These are phyloP conservation scores for Psilocybe tampanensis DNA, from an alignment of 768 basidiomycete species.

Conservation along the genomic window DNA sequence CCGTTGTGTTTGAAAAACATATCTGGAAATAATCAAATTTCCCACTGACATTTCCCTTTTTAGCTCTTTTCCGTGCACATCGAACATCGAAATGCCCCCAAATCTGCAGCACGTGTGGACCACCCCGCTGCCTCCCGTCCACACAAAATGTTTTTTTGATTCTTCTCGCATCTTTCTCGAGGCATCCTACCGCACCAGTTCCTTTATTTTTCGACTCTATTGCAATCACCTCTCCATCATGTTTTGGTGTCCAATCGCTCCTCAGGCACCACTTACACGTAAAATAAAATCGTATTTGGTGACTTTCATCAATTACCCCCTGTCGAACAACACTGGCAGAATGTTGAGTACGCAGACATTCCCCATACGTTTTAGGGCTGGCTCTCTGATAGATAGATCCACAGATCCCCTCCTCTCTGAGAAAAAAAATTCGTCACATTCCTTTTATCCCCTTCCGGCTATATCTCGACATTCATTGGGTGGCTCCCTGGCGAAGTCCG, in stretches of 20 bases:
- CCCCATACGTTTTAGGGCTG: conserved; percentile 24
- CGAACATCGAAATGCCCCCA: conserved; percentile 13
- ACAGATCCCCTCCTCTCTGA: conserved; percentile 6
- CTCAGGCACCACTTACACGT: conserved; percentile 15
- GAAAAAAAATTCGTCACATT: neutral
- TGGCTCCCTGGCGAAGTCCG: conserved; percentile 18
- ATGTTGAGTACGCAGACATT: conserved; percentile 7
- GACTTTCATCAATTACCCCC: conserved; percentile 6
- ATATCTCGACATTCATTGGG: conserved; percentile 6
- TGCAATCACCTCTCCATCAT: neutral
- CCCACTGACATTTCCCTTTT: conserved; percentile 10
- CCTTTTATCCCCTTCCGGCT: conserved; percentile 18
- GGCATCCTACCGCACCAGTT: neutral
- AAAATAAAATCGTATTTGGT: conserved; percentile 8
- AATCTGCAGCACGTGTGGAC: conserved; percentile 23
- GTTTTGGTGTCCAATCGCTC: neutral
- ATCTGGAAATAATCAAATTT: conserved; percentile 11
- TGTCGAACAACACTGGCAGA: conserved; percentile 6
- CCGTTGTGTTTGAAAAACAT: conserved; percentile 12
- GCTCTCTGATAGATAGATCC: conserved; percentile 3
- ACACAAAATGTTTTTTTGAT: neutral
- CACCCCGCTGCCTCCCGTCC: conserved; percentile 1
- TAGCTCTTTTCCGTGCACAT: conserved; percentile 18
- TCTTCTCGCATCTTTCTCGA: neutral
- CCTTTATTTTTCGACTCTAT: neutral